These are phyloP conservation scores for Penicillium sp. DNA, from an alignment of 2,329 filamentous ascomycete species.

Conservation along the genomic window DNA sequence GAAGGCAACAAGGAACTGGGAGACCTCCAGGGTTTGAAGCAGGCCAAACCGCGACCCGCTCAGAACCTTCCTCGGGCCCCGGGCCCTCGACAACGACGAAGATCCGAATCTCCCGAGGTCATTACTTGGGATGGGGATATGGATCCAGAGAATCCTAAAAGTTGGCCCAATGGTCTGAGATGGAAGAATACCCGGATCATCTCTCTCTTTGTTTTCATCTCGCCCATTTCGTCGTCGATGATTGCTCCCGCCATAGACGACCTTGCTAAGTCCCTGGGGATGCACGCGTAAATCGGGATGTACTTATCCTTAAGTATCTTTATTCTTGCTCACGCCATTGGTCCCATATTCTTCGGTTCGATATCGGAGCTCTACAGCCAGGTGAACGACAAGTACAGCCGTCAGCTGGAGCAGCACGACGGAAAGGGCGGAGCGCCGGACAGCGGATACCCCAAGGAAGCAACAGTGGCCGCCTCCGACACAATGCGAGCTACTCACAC, in stretches of 20 bases:
- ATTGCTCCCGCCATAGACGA: slow-evolving; percentile 49
- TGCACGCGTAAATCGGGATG: no score
- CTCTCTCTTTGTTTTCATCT: slow-evolving; percentile 1
- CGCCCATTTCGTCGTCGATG: slow-evolving; percentile 62
- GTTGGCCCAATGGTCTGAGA: slow-evolving; percentile 9
- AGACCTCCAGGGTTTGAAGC: not conserved
- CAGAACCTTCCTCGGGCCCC: no score
- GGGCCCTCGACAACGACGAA: not conserved
- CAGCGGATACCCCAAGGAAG: no score
- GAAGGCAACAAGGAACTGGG: not conserved
- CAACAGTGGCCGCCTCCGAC: no score
- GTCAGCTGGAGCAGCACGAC: no score
- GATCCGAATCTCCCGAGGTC: not conserved
- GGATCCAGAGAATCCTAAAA: slow-evolving; percentile 12
- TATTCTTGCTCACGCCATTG: slow-evolving; percentile 54
- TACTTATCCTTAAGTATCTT: no score
- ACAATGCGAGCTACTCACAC: no score
- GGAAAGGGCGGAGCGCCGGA: no score
- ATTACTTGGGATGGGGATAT: slow-evolving; percentile 11
- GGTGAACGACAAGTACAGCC: no score
- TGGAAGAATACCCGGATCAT: slow-evolving; percentile 2
- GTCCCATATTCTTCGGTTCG: slow-evolving; percentile 51
- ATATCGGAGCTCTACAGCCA: slow-evolving; percentile 56
- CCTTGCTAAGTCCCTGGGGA: slow-evolving; percentile 55
- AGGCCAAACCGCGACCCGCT: not conserved